These are phyloP conservation scores for Plasmodium ovale DNA, from an alignment of 169 alveolate genomes.

Conservation along the genomic window DNA sequence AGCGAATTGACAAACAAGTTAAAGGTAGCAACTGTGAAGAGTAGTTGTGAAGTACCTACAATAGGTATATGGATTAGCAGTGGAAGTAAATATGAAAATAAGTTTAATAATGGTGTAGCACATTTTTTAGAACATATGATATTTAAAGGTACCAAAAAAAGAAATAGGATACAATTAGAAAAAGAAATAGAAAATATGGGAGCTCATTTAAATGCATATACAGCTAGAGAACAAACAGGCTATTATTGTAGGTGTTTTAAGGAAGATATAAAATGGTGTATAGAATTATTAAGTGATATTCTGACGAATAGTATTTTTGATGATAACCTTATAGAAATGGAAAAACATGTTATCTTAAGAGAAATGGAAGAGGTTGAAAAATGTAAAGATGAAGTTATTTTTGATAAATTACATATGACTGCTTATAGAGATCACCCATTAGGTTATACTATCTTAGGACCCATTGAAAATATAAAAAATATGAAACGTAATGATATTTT, in stretches of 20 bases:
- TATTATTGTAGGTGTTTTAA: conserved; percentile 91
- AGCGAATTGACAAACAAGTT: conserved; percentile 87
- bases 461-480: conserved; percentile 90
- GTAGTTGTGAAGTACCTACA: conserved; percentile 89
- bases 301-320: conserved; percentile 92
- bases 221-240: conserved; percentile 98
- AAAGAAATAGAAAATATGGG: conserved; percentile 96
- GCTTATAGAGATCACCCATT: conserved; percentile 93
- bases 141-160: conserved; percentile 96
- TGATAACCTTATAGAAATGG: conserved; percentile 90
- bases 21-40: conserved; percentile 91
- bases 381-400: conserved; percentile 93
- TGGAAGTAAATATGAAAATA: conserved; percentile 95
- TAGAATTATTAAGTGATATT: conserved; percentile 95
- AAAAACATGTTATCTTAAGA: conserved; percentile 93
- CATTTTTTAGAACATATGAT: conserved; percentile 98
- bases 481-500: conserved; percentile 90
- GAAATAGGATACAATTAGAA: conserved; percentile 93
- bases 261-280: conserved; percentile 88
- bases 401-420: conserved; percentile 91
- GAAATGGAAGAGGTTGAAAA: conserved; percentile 96
- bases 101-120: conserved; percentile 95
- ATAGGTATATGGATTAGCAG: conserved; percentile 96
- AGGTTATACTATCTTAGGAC: conserved; percentile 94
- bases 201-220: conserved; percentile 97